These are phyloP conservation scores for Candida pseudoviswanathii DNA, from an alignment of 1,139 yeast species.

Conservation along the genomic window DNA sequence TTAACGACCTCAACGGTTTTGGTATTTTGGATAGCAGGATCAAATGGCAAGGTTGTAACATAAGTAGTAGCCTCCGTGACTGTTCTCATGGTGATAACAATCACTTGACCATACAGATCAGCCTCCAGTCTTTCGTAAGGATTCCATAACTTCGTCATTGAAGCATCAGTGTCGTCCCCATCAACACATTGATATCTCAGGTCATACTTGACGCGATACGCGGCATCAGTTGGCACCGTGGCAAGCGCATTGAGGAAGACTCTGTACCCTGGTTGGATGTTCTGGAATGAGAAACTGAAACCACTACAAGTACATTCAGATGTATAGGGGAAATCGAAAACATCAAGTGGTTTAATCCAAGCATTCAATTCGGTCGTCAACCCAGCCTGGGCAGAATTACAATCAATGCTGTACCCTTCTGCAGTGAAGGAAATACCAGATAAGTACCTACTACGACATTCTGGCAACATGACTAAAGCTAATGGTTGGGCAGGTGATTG, in stretches of 20 bases:
- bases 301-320: slow-evolving; percentile 19
- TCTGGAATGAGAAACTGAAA: slow-evolving; percentile 14
- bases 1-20: slow-evolving; percentile 22
- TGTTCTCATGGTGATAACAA: slow-evolving; percentile 22
- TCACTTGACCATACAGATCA: slow-evolving; percentile 20
- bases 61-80: slow-evolving; percentile 24
- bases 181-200: slow-evolving; percentile 9
- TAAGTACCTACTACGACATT: slow-evolving; percentile 24
- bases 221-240: not conserved
- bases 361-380: slow-evolving; percentile 24
- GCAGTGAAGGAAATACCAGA: slow-evolving; percentile 18
- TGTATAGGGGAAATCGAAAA: slow-evolving; percentile 13
- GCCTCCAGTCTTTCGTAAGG: slow-evolving; percentile 16
- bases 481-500: slow-evolving; percentile 1
- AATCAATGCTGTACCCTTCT: slow-evolving; percentile 18
- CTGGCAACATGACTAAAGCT: not conserved
- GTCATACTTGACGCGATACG: slow-evolving; percentile 8
- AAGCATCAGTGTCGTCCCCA: not conserved
- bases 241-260: not conserved
- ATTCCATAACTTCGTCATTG: slow-evolving; percentile 10
- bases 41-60: slow-evolving; percentile 22
- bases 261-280: slow-evolving; percentile 7
- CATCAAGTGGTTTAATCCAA: not conserved
- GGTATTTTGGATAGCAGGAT: slow-evolving; percentile 15
- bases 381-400: slow-evolving; percentile 20